Evolutionary conservation across 1,284 basidiomycete species (phyloP).

Genomic region (Tilletia caries): DNA sequence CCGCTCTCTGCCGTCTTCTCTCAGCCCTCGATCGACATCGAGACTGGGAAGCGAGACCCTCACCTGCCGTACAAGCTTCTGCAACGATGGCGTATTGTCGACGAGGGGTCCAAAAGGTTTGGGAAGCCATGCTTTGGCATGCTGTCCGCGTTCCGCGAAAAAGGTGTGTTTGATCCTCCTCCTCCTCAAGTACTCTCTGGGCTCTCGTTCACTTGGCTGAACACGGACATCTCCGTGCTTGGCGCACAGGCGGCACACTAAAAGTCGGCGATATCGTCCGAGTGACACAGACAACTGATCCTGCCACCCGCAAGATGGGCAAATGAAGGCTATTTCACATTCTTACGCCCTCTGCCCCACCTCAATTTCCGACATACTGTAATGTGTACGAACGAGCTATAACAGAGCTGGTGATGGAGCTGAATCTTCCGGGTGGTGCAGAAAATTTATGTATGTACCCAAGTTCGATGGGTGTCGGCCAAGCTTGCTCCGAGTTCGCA

Average conservation of each 20-base stretch:
- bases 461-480: too few relatives aligned
- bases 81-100: constrained; percentile 40
- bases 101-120: constrained; percentile 24
- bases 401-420: too few relatives aligned
- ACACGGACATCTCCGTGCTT: neutral
- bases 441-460: too few relatives aligned
- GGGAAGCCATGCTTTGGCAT: constrained; percentile 46
- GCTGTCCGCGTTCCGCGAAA: constrained; percentile 31
- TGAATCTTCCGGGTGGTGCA: too few relatives aligned
- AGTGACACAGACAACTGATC: constrained; percentile 35
- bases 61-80: constrained; percentile 37
- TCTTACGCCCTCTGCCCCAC: too few relatives aligned
- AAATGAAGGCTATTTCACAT: too few relatives aligned
- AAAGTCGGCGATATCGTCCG: constrained; percentile 32
- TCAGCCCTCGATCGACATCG: constrained; percentile 10
- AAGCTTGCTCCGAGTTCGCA: too few relatives aligned
- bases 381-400: too few relatives aligned
- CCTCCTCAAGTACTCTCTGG: neutral
- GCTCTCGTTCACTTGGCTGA: neutral
- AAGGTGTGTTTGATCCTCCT: neutral
- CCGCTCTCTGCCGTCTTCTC: neutral
- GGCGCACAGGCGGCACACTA: constrained; percentile 22
- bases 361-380: too few relatives aligned
- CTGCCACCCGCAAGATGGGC: constrained; percentile 19
- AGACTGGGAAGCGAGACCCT: constrained; percentile 29